Evolutionary conservation across 345 rosid species (phyloP).

Genomic region (Microthlaspi erraticum): DNA sequence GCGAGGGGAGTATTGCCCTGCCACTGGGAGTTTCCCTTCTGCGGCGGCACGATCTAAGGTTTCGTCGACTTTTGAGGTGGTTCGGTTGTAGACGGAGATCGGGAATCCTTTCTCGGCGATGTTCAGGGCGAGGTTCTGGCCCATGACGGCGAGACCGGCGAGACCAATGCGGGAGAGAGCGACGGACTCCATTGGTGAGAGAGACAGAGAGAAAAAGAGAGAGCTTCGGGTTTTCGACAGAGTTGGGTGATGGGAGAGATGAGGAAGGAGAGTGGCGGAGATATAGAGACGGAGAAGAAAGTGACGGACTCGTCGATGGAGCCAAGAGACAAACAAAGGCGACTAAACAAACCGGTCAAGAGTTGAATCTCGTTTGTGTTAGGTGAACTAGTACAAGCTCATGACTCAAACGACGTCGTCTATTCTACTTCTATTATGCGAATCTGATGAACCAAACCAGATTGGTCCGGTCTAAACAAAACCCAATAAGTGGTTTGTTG

Average conservation of each 20-base stretch:
- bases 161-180: constrained; percentile 80
- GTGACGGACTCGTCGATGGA: constrained; percentile 70
- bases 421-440: neutral
- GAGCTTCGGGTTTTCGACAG: neutral
- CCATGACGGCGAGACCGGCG: constrained; percentile 97
- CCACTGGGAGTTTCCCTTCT: constrained; percentile 76
- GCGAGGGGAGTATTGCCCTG: constrained; percentile 73
- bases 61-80: constrained; percentile 86
- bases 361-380: constrained; percentile 36
- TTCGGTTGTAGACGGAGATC: constrained; percentile 92
- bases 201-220: neutral
- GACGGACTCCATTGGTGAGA: constrained; percentile 57
- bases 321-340: constrained; percentile 49
- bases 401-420: constrained; percentile 46
- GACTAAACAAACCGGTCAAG: constrained; percentile 40
- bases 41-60: constrained; percentile 69
- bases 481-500: neutral
- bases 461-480: neutral
- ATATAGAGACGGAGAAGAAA: constrained; percentile 26
- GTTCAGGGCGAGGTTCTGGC: constrained; percentile 91
- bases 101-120: constrained; percentile 93
- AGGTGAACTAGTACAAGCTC: constrained; percentile 35
- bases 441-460: neutral
- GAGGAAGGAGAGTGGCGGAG: constrained; percentile 43
- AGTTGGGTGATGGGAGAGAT: neutral